Evolutionary conservation across 1,284 basidiomycete species (phyloP), one percentile per base, ranked within the genome.

Genomic region (Ceratobasidium theobromae): DNA sequence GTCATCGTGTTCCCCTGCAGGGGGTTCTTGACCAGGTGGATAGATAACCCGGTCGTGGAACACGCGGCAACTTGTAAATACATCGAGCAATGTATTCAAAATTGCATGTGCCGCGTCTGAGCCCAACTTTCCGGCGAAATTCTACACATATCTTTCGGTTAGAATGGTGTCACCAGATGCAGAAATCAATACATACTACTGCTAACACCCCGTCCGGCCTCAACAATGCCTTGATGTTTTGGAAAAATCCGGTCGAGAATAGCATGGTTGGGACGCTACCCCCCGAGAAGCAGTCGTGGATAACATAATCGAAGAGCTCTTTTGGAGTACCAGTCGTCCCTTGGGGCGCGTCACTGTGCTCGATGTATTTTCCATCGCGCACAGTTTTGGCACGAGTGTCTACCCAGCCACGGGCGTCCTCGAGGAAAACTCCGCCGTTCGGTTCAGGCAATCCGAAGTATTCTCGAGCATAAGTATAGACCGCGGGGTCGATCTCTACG

Each of bases 231-330:
- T 84, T 86, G 52, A 95, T 75, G 64, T 86, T 85, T 38, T 79
- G 69, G 91, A 92, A 95, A 73, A 95, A 95, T 70, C 93, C 86
- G 25, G 81, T 57, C 0, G 93, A 91, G 76, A 89, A 96, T 45
- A 97, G 78, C 72, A 92, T 86, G 16, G 85, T 79, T 0, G 94
- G 93, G 2, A 97, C 86, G 21, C 84, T 84, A 2, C 94, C 95
- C 1, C 93, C 94, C 9, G 92, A 93, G 76, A 96, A 97, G 71
- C 89, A 91, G 73, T 96, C 95, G 72, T 98, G 95, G 0, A 96
- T 79, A 18, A 94, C 83, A 70, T 90, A 85, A 74, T 91, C 89
- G 74, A 85, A 96, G 25, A 74, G 45, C n/a, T 40, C 21, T 28
- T 49, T 55, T 14, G 55, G 60, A 27, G 35, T 27, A 11, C 41